Evolutionary conservation across 495 filamentous ascomycete species (phyloP).

Genomic region (Tuber umbilicatum): DNA sequence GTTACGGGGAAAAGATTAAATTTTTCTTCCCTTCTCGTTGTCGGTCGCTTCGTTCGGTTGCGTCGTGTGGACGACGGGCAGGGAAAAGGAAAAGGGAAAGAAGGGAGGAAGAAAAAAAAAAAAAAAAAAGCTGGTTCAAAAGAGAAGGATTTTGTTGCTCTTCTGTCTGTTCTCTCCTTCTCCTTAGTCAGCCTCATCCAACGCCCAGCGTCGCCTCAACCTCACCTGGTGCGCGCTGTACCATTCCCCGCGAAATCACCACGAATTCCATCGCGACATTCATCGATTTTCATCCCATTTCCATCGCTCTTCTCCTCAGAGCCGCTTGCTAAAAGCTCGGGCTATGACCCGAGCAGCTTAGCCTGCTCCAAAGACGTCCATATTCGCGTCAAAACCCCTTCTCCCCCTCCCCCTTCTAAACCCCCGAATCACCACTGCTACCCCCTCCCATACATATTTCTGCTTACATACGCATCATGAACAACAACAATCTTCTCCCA

Average conservation of each 20-base stretch:
- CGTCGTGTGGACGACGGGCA: neutral
- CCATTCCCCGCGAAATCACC: conserved; percentile 41
- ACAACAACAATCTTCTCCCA: conserved; percentile 5
- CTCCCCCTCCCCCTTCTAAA: conserved; percentile 23
- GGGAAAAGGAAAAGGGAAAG: neutral
- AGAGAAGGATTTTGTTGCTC: neutral
- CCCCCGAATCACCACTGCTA: conserved; percentile 38
- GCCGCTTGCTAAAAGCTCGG: conserved; percentile 38
- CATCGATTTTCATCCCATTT: conserved; percentile 40
- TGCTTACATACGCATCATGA: conserved; percentile 3
- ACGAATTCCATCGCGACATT: conserved; percentile 38
- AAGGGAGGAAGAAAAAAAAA: neutral
- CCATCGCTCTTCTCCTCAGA: conserved; percentile 30
- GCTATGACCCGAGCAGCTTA: conserved; percentile 43
- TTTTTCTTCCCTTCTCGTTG: neutral
- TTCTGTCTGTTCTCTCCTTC: neutral
- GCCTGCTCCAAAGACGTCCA: conserved; percentile 39
- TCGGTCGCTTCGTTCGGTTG: conserved; percentile 5
- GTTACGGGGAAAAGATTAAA: neutral
- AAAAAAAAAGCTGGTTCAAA: neutral
- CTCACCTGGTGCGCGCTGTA: conserved; percentile 39
- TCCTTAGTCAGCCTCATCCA: conserved; percentile 37
- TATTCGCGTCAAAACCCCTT: conserved; percentile 40
- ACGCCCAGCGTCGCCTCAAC: conserved; percentile 38
- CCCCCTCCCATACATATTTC: conserved; percentile 19